A percentile compares a stretch with the other conserved stretches of the same genome.
These are phyloP conservation scores for Sugiyamaella xylanicola DNA, from an alignment of 1,139 yeast species.

Conservation along the genomic window DNA sequence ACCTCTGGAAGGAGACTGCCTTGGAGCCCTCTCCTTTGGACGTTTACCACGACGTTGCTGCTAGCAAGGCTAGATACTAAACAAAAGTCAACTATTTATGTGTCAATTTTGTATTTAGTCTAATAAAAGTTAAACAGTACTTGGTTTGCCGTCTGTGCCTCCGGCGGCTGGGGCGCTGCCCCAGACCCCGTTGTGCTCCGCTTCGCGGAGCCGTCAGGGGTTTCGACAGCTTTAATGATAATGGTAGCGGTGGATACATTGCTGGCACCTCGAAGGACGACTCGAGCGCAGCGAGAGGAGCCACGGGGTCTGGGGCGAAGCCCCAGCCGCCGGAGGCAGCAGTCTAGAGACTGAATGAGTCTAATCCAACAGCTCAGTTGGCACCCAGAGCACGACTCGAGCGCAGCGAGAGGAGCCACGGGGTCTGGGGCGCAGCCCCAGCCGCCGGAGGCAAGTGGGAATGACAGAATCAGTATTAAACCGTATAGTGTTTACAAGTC, in stretches of 20 bases:
- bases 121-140: conserved; percentile 6
- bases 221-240: neutral
- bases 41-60: conserved; percentile 56
- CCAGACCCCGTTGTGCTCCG: neutral
- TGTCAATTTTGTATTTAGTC: conserved; percentile 12
- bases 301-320: conserved; percentile 10
- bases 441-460: conserved; percentile 1
- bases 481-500: conserved; percentile 2
- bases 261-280: neutral
- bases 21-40: conserved; percentile 93
- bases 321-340: conserved; percentile 3
- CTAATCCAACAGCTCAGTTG: neutral
- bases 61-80: conserved; percentile 33
- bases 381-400: neutral
- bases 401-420: conserved; percentile 6
- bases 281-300: conserved; percentile 1
- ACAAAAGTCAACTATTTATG: conserved; percentile 9
- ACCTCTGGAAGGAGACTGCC: conserved; percentile 91
- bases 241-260: neutral
- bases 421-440: conserved; percentile 8
- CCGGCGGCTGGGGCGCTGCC: conserved; percentile 2
- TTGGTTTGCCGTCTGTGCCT: neutral
- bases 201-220: neutral
- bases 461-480: neutral
- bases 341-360: too few species aligned